Evolutionary conservation across 306 rosid species (phyloP), one percentile per base, ranked within the genome.

Genomic region (Ceratonia siliqua): DNA sequence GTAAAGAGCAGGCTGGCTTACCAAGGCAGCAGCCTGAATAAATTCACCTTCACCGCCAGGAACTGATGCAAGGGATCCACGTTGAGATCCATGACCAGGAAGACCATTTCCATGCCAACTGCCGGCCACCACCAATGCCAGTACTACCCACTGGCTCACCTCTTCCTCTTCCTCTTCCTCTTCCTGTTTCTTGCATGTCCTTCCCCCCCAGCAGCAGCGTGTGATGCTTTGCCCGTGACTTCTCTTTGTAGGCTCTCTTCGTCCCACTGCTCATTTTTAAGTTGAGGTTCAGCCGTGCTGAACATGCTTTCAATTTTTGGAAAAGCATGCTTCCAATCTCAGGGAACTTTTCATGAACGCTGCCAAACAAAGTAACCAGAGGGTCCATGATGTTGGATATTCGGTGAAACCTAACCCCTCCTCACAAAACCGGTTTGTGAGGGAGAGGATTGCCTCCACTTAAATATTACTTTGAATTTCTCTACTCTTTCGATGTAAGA

Each of bases 101-200:
- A 59, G 92, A 80, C 97, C 97, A 92, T 85, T 92, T 85, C 97
- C 97, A 92, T 53, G 97, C 97, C 81, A 92, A 82, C 76, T 92
- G 97, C 97, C 97, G 90, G 38, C 97, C 97, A 52, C 97, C 97
- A 64, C 97, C 96, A 62, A 92, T 90, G 70, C 97, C 97, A n/a
- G 97, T 86, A 76, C 89, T 82, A 56, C 85, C 88, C 46, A 82
- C 91, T 39, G 85, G 81, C 79, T 92, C 97, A 57, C 84, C 87
- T 76, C n/a, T n/a, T n/a, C n/a, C n/a, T n/a, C n/a, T n/a, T n/a
- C n/a, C n/a, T n/a, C n/a, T n/a, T n/a, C n/a, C n/a, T n/a, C n/a
- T n/a, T n/a, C n/a, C n/a, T n/a, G n/a, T n/a, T n/a, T n/a, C n/a
- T n/a, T n/a, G n/a, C n/a, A n/a, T n/a, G n/a, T n/a, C n/a, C n/a